Conservation (phyloP, 345 rosid species). For the Acer negundo region DNA sequence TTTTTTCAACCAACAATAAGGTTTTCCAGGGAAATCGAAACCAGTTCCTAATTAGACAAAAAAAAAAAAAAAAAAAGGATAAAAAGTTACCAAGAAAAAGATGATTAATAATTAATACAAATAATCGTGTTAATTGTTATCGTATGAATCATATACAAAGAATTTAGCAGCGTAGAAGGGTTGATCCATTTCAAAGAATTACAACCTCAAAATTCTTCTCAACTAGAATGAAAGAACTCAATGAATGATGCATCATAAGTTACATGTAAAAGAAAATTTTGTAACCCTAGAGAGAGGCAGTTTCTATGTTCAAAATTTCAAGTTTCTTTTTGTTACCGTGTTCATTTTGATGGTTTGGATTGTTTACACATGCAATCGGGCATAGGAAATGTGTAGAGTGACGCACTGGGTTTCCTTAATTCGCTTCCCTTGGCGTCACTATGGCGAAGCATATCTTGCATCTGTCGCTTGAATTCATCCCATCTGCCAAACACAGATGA, state of each 20-base stretch:
- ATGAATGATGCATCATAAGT: slow-evolving; percentile 9
- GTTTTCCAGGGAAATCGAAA: no score
- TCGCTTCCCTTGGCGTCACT: slow-evolving; percentile 78
- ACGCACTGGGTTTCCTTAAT: slow-evolving; percentile 60
- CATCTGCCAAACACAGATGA: slow-evolving; percentile 46
- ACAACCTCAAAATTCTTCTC: not conserved
- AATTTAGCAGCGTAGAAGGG: no score
- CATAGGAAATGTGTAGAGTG: slow-evolving; percentile 88
- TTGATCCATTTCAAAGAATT: not conserved
- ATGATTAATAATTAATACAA: no score
- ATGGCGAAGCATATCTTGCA: slow-evolving; percentile 77
- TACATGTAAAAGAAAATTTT: not conserved
- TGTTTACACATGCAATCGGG: slow-evolving; percentile 95
- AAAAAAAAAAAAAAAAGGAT: no score
- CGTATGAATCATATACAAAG: no score
- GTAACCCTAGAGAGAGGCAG: not conserved
- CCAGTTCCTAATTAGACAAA: no score
- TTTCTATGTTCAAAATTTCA: not conserved
- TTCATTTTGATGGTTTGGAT: slow-evolving; percentile 27
- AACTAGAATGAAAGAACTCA: slow-evolving; percentile 15
- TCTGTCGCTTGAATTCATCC: slow-evolving; percentile 78
- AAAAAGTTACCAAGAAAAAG: no score
- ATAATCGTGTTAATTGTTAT: no score
- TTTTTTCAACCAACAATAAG: no score
- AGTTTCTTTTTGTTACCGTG: slow-evolving; percentile 19